Evolutionary conservation across 768 basidiomycete species (phyloP).

Genomic region (Naganishia antarctica): DNA sequence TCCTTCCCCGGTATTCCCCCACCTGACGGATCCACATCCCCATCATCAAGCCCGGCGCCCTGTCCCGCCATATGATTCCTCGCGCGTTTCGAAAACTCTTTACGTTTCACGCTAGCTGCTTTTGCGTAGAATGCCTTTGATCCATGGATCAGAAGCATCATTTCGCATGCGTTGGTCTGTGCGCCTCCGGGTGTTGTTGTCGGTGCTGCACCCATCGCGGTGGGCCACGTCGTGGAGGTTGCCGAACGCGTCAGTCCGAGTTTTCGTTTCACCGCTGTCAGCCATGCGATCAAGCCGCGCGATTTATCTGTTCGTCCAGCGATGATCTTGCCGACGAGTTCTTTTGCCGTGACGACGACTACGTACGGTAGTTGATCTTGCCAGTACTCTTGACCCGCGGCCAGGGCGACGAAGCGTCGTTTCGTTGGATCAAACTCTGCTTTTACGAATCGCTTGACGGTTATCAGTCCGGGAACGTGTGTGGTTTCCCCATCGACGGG

Average conservation of each 20-base stretch:
- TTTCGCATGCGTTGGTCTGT: conserved; percentile 15
- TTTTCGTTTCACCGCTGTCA: background rate
- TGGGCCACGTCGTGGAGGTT: background rate
- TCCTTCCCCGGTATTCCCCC: conserved; percentile 31
- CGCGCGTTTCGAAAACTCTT: conserved; percentile 33
- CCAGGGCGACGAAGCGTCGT: conserved; percentile 6
- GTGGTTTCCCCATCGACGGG: background rate
- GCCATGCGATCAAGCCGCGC: background rate
- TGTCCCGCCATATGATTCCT: background rate
- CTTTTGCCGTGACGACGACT: conserved; percentile 18
- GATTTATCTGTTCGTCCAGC: background rate
- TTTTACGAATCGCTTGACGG: conserved; percentile 14
- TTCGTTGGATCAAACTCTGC: conserved; percentile 14
- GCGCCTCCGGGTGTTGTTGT: conserved; percentile 2
- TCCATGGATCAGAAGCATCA: conserved; percentile 45
- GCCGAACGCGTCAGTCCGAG: background rate
- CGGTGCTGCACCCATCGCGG: conserved; percentile 13
- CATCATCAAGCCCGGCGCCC: background rate
- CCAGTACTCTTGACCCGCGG: conserved; percentile 19
- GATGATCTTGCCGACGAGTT: conserved; percentile 15
- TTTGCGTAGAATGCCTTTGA: conserved; percentile 40
- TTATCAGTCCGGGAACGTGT: conserved; percentile 22
- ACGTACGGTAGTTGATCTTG: conserved; percentile 17
- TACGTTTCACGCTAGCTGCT: conserved; percentile 34
- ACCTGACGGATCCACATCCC: background rate